phyloP scores from a whole-genome alignment of 2,329 filamentous ascomycete genomes.

The Cercospora sojina region DNA sequence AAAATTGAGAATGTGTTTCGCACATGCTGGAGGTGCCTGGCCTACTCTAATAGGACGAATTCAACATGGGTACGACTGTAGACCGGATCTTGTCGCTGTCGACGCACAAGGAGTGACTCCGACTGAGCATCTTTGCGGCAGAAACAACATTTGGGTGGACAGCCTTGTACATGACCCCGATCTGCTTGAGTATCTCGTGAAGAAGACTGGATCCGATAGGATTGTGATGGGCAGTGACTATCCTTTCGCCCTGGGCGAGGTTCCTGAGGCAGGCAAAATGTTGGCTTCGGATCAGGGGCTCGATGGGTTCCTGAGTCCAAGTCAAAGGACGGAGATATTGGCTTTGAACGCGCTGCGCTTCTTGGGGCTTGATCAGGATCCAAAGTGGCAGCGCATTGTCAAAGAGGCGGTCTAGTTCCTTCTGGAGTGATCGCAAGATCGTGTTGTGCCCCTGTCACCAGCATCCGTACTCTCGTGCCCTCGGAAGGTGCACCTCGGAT shows the following conservation, averaged over 20 bases:
- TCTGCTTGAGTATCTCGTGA: conserved; percentile 18
- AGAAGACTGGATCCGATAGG: conserved; percentile 17
- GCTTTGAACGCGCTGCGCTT: conserved; percentile 14
- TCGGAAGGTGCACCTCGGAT: conserved; percentile 16
- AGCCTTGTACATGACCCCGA: conserved; percentile 19
- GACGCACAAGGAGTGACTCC: conserved; percentile 11
- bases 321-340: conserved; percentile 16
- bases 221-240: conserved; percentile 21
- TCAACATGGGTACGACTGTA: conserved; percentile 17
- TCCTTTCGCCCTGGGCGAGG: conserved; percentile 17
- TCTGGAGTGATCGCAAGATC: neutral
- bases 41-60: conserved; percentile 16
- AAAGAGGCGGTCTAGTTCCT: neutral
- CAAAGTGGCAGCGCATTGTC: conserved; percentile 5
- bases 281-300: conserved; percentile 10
- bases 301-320: conserved; percentile 7
- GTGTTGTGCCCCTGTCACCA: neutral
- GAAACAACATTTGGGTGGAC: conserved; percentile 19
- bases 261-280: conserved; percentile 15
- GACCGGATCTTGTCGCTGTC: conserved; percentile 15
- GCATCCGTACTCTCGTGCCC: neutral
- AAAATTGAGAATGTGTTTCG: conserved; percentile 17
- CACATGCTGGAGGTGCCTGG: conserved; percentile 19
- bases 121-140: conserved; percentile 8
- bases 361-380: conserved; percentile 8